Conservation (phyloP, 495 filamentous ascomycete genomes). For the Sphaerosporella brunnea region DNA sequence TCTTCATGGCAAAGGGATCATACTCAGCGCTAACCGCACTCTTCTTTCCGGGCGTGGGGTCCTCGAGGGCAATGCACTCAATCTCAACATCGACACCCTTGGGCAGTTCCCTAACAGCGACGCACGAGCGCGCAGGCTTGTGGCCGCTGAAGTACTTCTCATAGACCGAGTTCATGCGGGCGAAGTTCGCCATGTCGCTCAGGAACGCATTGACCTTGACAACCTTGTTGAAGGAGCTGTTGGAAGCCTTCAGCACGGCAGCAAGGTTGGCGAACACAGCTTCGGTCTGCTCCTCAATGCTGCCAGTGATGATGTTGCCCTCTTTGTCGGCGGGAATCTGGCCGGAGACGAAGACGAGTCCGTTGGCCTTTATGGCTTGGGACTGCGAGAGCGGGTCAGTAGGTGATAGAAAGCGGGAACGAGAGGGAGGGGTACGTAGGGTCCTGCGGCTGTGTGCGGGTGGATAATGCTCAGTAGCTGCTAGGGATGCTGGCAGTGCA, state of each 20-base stretch:
- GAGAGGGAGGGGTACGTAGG: constrained; percentile 15
- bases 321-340: constrained; percentile 67
- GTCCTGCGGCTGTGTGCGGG: constrained; percentile 20
- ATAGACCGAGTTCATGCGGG: constrained; percentile 71
- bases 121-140: constrained; percentile 83
- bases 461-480: neutral
- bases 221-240: constrained; percentile 43
- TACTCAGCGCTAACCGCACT: neutral
- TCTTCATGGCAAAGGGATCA: neutral
- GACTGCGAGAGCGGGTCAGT: constrained; percentile 35
- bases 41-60: constrained; percentile 2
- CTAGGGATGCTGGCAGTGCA: neutral
- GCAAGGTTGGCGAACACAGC: constrained; percentile 40
- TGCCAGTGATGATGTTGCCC: constrained; percentile 57
- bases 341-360: constrained; percentile 78
- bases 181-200: constrained; percentile 50
- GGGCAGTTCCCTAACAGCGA: constrained; percentile 75
- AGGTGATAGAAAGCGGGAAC: neutral
- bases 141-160: constrained; percentile 54
- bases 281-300: constrained; percentile 43
- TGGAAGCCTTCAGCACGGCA: constrained; percentile 47
- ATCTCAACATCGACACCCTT: constrained; percentile 87
- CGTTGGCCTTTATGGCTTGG: constrained; percentile 72
- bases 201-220: constrained; percentile 57
- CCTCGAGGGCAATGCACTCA: constrained; percentile 53